A percentile compares a stretch with the other conserved stretches of the same genome.
These are phyloP conservation scores for Yamadazyma atlantica DNA, from an alignment of 1,139 yeast genomes.

Conservation along the genomic window DNA sequence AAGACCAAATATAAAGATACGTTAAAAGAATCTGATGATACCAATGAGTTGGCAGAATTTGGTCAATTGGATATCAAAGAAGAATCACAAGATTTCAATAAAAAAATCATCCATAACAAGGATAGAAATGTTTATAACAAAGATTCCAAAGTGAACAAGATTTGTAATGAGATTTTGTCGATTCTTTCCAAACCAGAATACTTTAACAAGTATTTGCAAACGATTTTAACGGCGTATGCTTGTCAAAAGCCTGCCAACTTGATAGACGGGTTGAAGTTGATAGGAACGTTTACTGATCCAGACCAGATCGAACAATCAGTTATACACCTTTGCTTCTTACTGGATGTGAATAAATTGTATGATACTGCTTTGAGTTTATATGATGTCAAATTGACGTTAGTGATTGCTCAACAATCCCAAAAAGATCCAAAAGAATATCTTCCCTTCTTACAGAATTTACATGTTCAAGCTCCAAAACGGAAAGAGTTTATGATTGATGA, in stretches of 20 bases:
- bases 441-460: slow-evolving; percentile 83
- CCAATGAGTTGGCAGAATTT: slow-evolving; percentile 5
- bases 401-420: slow-evolving; percentile 93
- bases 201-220: slow-evolving; percentile 63
- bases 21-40: slow-evolving; percentile 22
- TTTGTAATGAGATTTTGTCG: slow-evolving; percentile 69
- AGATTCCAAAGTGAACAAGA: slow-evolving; percentile 67
- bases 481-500: slow-evolving; percentile 80
- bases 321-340: slow-evolving; percentile 84
- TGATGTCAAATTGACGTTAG: slow-evolving; percentile 75
- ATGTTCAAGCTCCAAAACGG: slow-evolving; percentile 64
- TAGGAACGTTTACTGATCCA: slow-evolving; percentile 46
- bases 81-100: slow-evolving; percentile 9
- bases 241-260: slow-evolving; percentile 88
- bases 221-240: slow-evolving; percentile 87
- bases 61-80: slow-evolving; percentile 6
- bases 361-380: slow-evolving; percentile 79
- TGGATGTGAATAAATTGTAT: slow-evolving; percentile 83
- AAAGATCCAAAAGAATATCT: slow-evolving; percentile 97
- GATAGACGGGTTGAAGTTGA: slow-evolving; percentile 66
- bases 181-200: slow-evolving; percentile 56
- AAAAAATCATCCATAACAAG: slow-evolving; percentile 31
- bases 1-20: slow-evolving; percentile 83
- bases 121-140: slow-evolving; percentile 29
- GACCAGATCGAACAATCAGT: slow-evolving; percentile 63